A percentile compares a stretch with the other conserved stretches of the same genome.
phyloP scores from a whole-genome alignment of 2,329 filamentous ascomycete species.

The Purpureocillium lavendulum region DNA sequence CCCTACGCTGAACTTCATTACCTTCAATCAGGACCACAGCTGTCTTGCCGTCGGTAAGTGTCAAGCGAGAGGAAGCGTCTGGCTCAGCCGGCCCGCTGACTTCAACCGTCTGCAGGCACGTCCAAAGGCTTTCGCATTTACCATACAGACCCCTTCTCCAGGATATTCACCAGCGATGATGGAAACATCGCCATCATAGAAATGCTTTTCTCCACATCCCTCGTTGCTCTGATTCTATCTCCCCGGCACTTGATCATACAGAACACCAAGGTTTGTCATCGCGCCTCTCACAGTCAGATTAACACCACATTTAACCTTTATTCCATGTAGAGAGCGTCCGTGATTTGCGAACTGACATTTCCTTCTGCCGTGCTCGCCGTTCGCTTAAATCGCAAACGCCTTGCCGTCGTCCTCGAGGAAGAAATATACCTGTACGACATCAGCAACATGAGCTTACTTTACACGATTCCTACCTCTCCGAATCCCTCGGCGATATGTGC shows the following conservation, averaged over 20 bases:
- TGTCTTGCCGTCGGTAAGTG: slow-evolving; percentile 83
- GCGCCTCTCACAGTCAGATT: not conserved
- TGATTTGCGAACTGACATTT: slow-evolving; percentile 98
- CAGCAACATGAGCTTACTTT: slow-evolving; percentile 91
- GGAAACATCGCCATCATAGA: slow-evolving; percentile 94
- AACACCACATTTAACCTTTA: slow-evolving; percentile 1
- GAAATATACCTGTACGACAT: slow-evolving; percentile 99
- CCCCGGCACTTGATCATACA: slow-evolving; percentile 90
- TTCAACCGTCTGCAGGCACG: slow-evolving; percentile 52
- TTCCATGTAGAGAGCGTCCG: slow-evolving; percentile 50
- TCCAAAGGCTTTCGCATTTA: slow-evolving; percentile 94
- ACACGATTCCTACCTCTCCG: slow-evolving; percentile 87
- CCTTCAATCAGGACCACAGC: slow-evolving; percentile 98
- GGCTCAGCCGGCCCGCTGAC: not conserved
- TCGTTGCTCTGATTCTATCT: slow-evolving; percentile 88
- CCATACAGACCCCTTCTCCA: slow-evolving; percentile 90
- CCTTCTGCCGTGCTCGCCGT: slow-evolving; percentile 93
- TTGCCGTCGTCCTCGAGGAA: slow-evolving; percentile 89
- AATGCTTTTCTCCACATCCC: slow-evolving; percentile 97
- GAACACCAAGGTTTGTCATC: slow-evolving; percentile 67
- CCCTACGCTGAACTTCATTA: slow-evolving; percentile 89
- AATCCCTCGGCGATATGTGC: slow-evolving; percentile 89
- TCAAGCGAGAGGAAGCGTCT: slow-evolving; percentile 4
- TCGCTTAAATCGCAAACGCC: slow-evolving; percentile 84
- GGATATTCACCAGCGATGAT: slow-evolving; percentile 90